phyloP scores from a whole-genome alignment of 1,284 basidiomycete species.

The Rhodotorula glutinis region DNA sequence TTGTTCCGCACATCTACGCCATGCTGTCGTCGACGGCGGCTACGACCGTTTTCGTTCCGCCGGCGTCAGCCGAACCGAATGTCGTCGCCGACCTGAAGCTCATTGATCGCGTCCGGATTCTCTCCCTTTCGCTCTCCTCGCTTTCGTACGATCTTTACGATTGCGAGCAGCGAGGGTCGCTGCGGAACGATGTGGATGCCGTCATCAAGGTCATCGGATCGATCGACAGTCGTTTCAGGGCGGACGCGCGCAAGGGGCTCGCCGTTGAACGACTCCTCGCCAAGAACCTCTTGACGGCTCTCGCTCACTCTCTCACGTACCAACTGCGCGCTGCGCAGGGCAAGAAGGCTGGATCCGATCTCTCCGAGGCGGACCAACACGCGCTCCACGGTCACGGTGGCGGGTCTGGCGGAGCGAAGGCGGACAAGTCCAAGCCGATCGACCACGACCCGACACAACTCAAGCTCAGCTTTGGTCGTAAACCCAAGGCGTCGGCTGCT shows the following conservation, averaged over 20 bases:
- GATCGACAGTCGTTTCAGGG: conserved; percentile 16
- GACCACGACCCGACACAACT: not conserved
- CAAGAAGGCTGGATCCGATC: conserved; percentile 5
- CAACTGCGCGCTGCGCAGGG: conserved; percentile 18
- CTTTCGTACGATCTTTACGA: conserved; percentile 10
- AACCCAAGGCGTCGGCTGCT: not conserved
- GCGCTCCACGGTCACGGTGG: too few relatives aligned
- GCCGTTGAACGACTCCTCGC: conserved; percentile 22
- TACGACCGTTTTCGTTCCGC: not conserved
- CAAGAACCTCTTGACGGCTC: conserved; percentile 18
- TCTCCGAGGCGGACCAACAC: conserved; percentile 4
- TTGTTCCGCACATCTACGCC: conserved; percentile 6
- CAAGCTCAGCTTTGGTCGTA: not conserved
- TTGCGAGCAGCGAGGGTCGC: not conserved
- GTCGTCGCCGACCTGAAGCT: conserved; percentile 13
- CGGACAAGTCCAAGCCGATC: not conserved
- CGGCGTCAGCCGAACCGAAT: not conserved
- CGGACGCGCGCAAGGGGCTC: conserved; percentile 20
- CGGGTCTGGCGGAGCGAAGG: not conserved
- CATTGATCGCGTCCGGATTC: conserved; percentile 12
- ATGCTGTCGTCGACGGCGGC: conserved; percentile 5
- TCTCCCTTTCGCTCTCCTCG: conserved; percentile 13
- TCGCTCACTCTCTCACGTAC: conserved; percentile 13
- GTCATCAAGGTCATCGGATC: not conserved
- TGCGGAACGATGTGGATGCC: conserved; percentile 3